phyloP scores from a whole-genome alignment of 2,329 filamentous ascomycete species.

The Davidsoniella eucalypti region DNA sequence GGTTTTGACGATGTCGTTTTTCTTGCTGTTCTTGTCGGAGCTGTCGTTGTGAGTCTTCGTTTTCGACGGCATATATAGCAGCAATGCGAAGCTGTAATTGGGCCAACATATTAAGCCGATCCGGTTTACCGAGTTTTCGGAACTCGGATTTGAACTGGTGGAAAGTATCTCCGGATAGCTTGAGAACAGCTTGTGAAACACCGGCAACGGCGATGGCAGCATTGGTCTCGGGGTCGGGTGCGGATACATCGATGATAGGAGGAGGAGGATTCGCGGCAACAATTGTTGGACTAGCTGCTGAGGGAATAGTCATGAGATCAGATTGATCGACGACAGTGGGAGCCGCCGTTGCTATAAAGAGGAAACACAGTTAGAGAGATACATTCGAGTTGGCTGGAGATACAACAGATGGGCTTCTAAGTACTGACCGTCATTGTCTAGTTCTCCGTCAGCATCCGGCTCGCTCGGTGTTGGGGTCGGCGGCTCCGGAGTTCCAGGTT shows the following conservation, averaged over 20 bases:
- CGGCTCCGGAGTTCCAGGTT: slow-evolving; percentile 27
- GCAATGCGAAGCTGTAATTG: slow-evolving; percentile 27
- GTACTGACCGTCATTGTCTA: slow-evolving; percentile 14
- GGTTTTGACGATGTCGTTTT: slow-evolving; percentile 19
- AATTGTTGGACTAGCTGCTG: neutral
- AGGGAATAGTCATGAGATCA: slow-evolving; percentile 4
- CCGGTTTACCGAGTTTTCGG: slow-evolving; percentile 25
- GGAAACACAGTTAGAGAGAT: no score
- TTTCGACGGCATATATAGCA: slow-evolving; percentile 29
- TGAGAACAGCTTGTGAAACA: slow-evolving; percentile 23
- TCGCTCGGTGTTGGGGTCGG: slow-evolving; percentile 21
- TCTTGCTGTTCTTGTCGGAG: slow-evolving; percentile 24
- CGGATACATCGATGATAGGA: slow-evolving; percentile 15
- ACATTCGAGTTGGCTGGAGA: no score
- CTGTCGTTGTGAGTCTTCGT: slow-evolving; percentile 27
- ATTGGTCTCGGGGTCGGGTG: slow-evolving; percentile 22
- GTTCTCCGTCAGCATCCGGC: slow-evolving; percentile 20
- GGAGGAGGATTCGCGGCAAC: neutral
- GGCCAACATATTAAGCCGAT: slow-evolving; percentile 24
- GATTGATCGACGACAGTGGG: slow-evolving; percentile 1
- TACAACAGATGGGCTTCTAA: neutral
- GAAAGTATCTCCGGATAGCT: slow-evolving; percentile 27
- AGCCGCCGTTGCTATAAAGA: slow-evolving; percentile 1
- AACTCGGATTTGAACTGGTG: slow-evolving; percentile 28
- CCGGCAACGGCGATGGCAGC: slow-evolving; percentile 25